phyloP scores from a whole-genome alignment of 169 alveolate species.

The Plasmodium chabaudi region DNA sequence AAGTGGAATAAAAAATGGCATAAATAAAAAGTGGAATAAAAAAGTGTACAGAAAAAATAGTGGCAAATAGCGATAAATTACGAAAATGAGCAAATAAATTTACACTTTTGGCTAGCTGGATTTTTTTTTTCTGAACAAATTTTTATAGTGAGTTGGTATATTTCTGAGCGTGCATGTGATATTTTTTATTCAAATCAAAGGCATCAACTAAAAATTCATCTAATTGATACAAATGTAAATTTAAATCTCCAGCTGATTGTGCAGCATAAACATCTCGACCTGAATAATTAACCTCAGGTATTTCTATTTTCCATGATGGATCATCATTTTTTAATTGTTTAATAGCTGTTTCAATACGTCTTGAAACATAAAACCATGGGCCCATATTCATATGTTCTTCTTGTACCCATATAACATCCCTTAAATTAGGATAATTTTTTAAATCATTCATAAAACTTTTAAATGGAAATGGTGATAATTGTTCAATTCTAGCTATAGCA shows the following conservation, averaged over 20 bases:
- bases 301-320: slow-evolving; percentile 49
- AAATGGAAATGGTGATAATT: slow-evolving; percentile 93
- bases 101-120: too few relatives aligned
- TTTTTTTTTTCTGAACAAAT: too few relatives aligned
- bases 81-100: too few relatives aligned
- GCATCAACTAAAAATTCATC: slow-evolving; percentile 80
- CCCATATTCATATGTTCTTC: slow-evolving; percentile 95
- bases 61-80: too few relatives aligned
- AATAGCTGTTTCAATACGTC: slow-evolving; percentile 80
- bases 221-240: slow-evolving; percentile 63
- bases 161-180: slow-evolving; percentile 78
- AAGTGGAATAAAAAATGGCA: too few relatives aligned
- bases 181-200: slow-evolving; percentile 57
- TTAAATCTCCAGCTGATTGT: slow-evolving; percentile 79
- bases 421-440: slow-evolving; percentile 78
- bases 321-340: slow-evolving; percentile 72
- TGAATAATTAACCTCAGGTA: slow-evolving; percentile 72
- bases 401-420: slow-evolving; percentile 91
- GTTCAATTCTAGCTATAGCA: slow-evolving; percentile 91
- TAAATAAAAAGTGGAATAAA: too few relatives aligned
- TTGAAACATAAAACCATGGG: slow-evolving; percentile 85
- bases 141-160: slow-evolving; percentile 12
- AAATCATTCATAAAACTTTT: slow-evolving; percentile 81
- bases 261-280: slow-evolving; percentile 82
- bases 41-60: too few relatives aligned